Evolutionary conservation across 2,329 filamentous ascomycete genomes (phyloP).

Genomic region (Amylocarpus encephaloides): DNA sequence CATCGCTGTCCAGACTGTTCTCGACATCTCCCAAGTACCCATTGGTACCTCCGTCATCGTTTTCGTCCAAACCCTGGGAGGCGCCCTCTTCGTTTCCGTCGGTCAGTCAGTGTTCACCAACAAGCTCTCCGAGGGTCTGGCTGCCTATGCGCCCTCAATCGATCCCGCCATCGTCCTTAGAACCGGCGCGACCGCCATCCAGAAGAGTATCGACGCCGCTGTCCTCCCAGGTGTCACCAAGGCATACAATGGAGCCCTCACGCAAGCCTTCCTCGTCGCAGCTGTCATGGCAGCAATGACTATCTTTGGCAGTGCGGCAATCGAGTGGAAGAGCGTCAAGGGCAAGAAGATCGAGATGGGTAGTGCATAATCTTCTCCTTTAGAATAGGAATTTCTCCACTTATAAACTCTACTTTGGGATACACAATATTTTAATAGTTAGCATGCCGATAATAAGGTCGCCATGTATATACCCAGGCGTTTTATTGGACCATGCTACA

Average conservation of each 20-base stretch:
- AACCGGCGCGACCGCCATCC: conserved; percentile 43
- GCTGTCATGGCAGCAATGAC: conserved; percentile 41
- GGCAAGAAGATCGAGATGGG: conserved; percentile 31
- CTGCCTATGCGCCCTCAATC: conserved; percentile 26
- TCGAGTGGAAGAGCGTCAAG: conserved; percentile 51
- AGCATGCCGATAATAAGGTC: too few species aligned
- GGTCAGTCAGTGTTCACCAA: conserved; percentile 40
- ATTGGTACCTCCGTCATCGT: conserved; percentile 25
- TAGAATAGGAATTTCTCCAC: too few species aligned
- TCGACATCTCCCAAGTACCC: conserved; percentile 11
- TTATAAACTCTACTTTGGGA: too few species aligned
- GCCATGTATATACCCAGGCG: too few species aligned
- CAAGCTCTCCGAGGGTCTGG: conserved; percentile 18
- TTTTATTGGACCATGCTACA: too few species aligned
- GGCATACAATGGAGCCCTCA: conserved; percentile 53
- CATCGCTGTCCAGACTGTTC: conserved; percentile 14
- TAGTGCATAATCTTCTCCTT: conserved; percentile 15
- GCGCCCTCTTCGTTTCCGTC: conserved; percentile 49
- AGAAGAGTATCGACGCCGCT: conserved; percentile 42
- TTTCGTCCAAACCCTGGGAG: conserved; percentile 51
- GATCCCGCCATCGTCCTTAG: conserved; percentile 31
- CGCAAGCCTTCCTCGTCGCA: conserved; percentile 48
- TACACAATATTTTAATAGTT: too few species aligned
- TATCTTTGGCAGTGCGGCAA: conserved; percentile 38
- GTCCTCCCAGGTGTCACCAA: conserved; percentile 47